Evolutionary conservation across 2,329 filamentous ascomycete genomes (phyloP).

Genomic region (Zasmidium angulare): DNA sequence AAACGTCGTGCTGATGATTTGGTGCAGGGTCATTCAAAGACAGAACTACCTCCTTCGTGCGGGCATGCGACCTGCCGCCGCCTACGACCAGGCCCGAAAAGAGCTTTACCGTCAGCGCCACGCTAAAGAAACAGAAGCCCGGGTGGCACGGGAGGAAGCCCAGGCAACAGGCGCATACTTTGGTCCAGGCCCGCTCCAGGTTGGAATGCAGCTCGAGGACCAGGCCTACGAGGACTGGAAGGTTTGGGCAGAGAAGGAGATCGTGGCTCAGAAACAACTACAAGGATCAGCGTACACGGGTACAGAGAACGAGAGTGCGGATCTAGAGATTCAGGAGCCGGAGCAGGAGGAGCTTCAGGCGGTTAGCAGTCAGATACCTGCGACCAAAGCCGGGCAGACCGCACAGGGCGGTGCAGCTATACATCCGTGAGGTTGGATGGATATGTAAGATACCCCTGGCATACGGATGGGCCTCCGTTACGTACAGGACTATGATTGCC

Average conservation of each 20-base stretch:
- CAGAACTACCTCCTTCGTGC: slow-evolving; percentile 78
- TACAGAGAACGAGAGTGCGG: slow-evolving; percentile 32
- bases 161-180: slow-evolving; percentile 84
- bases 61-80: slow-evolving; percentile 50
- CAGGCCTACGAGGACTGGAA: slow-evolving; percentile 81
- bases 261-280: slow-evolving; percentile 49
- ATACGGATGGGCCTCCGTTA: not conserved
- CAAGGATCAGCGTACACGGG: slow-evolving; percentile 46
- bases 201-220: slow-evolving; percentile 82
- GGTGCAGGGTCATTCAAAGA: slow-evolving; percentile 83
- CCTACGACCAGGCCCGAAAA: slow-evolving; percentile 83
- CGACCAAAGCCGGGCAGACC: slow-evolving; percentile 34
- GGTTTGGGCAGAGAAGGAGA: slow-evolving; percentile 65
- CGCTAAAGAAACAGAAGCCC: slow-evolving; percentile 75
- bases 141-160: slow-evolving; percentile 86
- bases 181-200: slow-evolving; percentile 70
- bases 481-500: not conserved
- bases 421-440: slow-evolving; percentile 30
- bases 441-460: slow-evolving; percentile 16
- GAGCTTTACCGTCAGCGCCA: slow-evolving; percentile 89
- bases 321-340: slow-evolving; percentile 32
- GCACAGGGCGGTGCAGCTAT: slow-evolving; percentile 39
- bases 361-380: slow-evolving; percentile 33
- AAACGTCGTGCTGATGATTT: no score
- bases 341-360: slow-evolving; percentile 40